These are phyloP conservation scores for Silene uniflora DNA, from an alignment of 148 eudicot species.

Conservation along the genomic window DNA sequence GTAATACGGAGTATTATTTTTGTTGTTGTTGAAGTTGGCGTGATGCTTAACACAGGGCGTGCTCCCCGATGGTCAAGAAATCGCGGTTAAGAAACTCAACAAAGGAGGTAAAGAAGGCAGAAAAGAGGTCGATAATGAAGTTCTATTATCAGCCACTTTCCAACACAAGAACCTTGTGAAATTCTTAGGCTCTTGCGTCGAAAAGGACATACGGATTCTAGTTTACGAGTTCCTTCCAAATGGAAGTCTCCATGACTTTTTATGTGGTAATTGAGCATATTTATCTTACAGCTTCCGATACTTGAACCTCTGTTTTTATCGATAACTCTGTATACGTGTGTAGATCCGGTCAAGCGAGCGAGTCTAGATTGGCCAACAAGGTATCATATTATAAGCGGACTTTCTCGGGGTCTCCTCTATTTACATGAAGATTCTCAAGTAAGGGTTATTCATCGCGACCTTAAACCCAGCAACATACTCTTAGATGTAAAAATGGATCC, in stretches of 20 bases:
- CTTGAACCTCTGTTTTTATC: background rate
- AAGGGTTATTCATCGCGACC: conserved; percentile 48
- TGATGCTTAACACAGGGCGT: conserved; percentile 1
- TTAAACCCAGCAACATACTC: conserved; percentile 44
- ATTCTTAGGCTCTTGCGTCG: conserved; percentile 36
- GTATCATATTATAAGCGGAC: conserved; percentile 34
- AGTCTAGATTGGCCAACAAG: conserved; percentile 23
- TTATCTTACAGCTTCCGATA: background rate
- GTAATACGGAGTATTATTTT: conserved; percentile 29
- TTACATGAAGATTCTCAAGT: conserved; percentile 49
- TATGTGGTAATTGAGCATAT: conserved; percentile 26
- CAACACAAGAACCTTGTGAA: conserved; percentile 45
- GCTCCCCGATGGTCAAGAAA: conserved; percentile 20
- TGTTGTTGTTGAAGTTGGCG: too few species aligned
- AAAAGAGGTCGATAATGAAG: conserved; percentile 23
- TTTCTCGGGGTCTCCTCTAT: conserved; percentile 17
- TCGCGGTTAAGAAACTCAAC: conserved; percentile 22
- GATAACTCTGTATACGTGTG: background rate
- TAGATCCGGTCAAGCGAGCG: conserved; percentile 26
- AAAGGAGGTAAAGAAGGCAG: background rate
- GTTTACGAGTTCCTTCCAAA: conserved; percentile 42
- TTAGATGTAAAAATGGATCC: conserved; percentile 45
- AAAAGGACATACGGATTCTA: conserved; percentile 33
- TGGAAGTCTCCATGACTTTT: conserved; percentile 35
- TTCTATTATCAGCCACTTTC: conserved; percentile 32